Percentiles rank a stretch among this genome's conserved stretches.
Conservation (phyloP, 2,329 filamentous ascomycete genomes). For the Mycosphaerella sp. region DNA sequence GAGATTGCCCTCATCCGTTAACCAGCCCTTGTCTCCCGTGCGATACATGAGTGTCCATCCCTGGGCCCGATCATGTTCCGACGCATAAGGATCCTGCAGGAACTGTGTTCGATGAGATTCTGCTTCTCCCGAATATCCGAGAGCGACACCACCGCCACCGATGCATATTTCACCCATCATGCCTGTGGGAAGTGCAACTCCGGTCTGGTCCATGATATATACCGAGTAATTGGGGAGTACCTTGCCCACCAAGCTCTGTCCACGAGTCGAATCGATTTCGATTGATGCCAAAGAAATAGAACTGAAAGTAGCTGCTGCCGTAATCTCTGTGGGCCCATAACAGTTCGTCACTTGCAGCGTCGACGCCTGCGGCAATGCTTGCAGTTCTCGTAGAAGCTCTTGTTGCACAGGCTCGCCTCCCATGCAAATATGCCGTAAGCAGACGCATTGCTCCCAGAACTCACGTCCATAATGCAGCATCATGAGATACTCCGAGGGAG, state of each 20-base stretch:
- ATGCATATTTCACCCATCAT: conserved; percentile 40
- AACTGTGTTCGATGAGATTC: background rate
- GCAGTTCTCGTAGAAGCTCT: background rate
- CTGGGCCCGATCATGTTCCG: background rate
- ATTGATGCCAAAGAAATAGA: background rate
- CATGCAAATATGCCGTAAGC: conserved; percentile 28
- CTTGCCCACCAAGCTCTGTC: background rate
- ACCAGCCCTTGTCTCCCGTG: conserved; percentile 37
- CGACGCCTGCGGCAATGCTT: background rate
- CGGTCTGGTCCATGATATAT: conserved; percentile 39
- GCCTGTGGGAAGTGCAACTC: conserved; percentile 37
- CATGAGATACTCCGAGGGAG: conserved; percentile 38
- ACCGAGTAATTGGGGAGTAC: conserved; percentile 34
- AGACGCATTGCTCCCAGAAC: background rate
- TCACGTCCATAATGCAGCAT: conserved; percentile 18
- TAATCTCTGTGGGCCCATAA: conserved; percentile 3
- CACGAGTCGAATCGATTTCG: too few relatives aligned
- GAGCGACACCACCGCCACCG: conserved; percentile 33
- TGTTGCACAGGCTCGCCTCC: conserved; percentile 31
- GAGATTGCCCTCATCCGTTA: conserved; percentile 33
- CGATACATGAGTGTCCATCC: conserved; percentile 27
- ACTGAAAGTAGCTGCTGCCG: background rate
- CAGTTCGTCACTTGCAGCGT: background rate
- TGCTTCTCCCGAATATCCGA: conserved; percentile 31
- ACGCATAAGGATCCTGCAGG: background rate